Conservation (phyloP, 2,329 filamentous ascomycete genomes). For the Bipolaris zeicola region DNA sequence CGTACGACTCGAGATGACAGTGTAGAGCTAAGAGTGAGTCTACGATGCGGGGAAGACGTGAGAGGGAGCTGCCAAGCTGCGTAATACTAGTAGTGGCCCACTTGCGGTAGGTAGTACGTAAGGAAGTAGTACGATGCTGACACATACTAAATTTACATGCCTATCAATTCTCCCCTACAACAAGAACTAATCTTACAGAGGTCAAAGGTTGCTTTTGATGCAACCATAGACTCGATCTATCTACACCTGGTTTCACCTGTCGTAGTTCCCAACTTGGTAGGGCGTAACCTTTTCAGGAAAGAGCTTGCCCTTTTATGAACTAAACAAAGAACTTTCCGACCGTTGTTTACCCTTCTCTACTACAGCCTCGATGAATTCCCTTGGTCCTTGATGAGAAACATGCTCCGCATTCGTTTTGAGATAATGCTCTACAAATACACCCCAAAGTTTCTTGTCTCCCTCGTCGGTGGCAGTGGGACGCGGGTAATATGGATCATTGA, state of each 20-base stretch:
- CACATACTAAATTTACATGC: not conserved
- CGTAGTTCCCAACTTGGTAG: not conserved
- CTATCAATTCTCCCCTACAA: not conserved
- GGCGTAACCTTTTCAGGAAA: too few species aligned
- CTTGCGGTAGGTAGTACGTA: too few species aligned
- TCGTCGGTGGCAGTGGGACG: slow-evolving; percentile 1
- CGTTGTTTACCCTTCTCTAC: not conserved
- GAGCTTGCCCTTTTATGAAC: too few species aligned
- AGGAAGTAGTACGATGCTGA: not conserved
- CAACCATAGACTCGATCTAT: not conserved
- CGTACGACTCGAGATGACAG: not conserved
- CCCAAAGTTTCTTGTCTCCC: not conserved
- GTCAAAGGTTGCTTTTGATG: not conserved
- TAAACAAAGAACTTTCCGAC: not conserved
- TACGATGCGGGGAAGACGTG: not conserved
- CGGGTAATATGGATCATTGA: slow-evolving; percentile 15
- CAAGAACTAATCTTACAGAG: not conserved
- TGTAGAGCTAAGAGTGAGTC: not conserved
- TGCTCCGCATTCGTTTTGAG: not conserved
- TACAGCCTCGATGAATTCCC: not conserved
- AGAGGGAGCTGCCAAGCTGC: not conserved
- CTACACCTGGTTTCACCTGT: not conserved
- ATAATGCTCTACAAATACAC: not conserved
- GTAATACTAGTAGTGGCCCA: too few species aligned
- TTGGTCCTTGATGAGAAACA: not conserved